phyloP scores from a whole-genome alignment of 768 basidiomycete species.

The Myochromella boudieri region DNA sequence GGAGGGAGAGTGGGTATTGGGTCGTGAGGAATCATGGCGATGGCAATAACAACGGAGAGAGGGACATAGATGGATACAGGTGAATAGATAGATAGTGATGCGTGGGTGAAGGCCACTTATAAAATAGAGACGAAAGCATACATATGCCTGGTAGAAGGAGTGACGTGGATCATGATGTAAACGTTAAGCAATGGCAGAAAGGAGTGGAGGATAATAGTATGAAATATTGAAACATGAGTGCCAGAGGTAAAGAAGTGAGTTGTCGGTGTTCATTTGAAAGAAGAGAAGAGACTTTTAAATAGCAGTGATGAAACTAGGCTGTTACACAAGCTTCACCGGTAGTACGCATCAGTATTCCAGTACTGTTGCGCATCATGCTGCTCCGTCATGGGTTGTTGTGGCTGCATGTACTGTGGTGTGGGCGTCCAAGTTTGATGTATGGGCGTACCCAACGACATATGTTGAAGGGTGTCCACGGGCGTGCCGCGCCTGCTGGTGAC shows the following conservation, averaged over 20 bases:
- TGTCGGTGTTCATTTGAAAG: too few species aligned
- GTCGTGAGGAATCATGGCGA: conserved; percentile 4
- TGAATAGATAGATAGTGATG: neutral
- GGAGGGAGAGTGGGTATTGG: conserved; percentile 10
- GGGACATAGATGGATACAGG: neutral
- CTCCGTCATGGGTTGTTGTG: neutral
- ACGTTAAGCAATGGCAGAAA: neutral
- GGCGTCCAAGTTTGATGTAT: conserved; percentile 11
- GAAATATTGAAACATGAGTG: too few species aligned
- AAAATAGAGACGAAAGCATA: too few species aligned
- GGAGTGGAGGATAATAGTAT: neutral
- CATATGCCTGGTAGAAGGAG: too few species aligned
- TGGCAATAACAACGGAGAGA: neutral
- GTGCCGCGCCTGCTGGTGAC: neutral
- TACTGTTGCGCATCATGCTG: conserved; percentile 12
- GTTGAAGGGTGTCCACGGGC: neutral
- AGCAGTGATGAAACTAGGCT: neutral
- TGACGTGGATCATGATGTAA: too few species aligned
- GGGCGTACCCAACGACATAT: conserved; percentile 1
- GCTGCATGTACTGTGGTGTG: conserved; percentile 7
- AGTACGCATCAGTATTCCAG: conserved; percentile 11
- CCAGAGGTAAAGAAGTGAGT: too few species aligned
- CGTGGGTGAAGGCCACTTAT: too few species aligned
- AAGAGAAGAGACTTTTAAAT: too few species aligned
- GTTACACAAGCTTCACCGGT: neutral